phyloP scores from a whole-genome alignment of 2,329 filamentous ascomycete species.

The Karstenula rhodostoma region DNA sequence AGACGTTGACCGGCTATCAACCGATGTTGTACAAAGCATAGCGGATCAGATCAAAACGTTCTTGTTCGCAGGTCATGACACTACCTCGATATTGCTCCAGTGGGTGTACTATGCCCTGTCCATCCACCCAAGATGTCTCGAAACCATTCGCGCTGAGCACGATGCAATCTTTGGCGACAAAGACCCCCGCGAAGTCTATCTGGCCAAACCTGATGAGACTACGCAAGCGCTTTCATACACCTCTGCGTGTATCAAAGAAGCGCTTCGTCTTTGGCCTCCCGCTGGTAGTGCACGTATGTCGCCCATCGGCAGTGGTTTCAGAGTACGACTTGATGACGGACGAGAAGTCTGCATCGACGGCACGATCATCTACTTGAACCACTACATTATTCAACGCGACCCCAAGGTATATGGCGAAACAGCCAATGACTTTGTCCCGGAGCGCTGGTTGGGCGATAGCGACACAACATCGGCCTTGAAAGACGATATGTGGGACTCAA shows the following conservation, averaged over 20 bases:
- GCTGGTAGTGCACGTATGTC: constrained; percentile 53
- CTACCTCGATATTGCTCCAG: constrained; percentile 49
- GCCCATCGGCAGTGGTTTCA: constrained; percentile 48
- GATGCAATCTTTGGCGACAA: constrained; percentile 61
- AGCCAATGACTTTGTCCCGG: constrained; percentile 43
- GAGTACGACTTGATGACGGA: constrained; percentile 52
- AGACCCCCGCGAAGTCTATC: constrained; percentile 51
- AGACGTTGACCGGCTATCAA: constrained; percentile 44
- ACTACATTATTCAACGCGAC: constrained; percentile 51
- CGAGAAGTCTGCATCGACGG: constrained; percentile 55
- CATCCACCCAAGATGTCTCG: constrained; percentile 38
- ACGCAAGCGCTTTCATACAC: constrained; percentile 62
- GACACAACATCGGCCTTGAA: constrained; percentile 31
- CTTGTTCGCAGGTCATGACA: constrained; percentile 59
- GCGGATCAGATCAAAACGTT: constrained; percentile 54
- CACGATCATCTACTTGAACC: constrained; percentile 55
- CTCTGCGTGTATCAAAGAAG: constrained; percentile 63
- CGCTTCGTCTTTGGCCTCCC: constrained; percentile 62
- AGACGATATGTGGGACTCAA: constrained; percentile 20
- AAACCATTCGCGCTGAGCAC: constrained; percentile 57
- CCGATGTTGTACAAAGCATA: constrained; percentile 45
- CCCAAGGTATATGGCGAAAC: constrained; percentile 42
- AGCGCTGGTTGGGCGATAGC: constrained; percentile 50
- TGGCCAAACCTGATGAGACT: constrained; percentile 55
- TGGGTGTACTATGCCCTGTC: constrained; percentile 44